Base-by-base conservation (phyloP, 1,284 basidiomycete genomes). In the Tilletia setariae region DNA sequence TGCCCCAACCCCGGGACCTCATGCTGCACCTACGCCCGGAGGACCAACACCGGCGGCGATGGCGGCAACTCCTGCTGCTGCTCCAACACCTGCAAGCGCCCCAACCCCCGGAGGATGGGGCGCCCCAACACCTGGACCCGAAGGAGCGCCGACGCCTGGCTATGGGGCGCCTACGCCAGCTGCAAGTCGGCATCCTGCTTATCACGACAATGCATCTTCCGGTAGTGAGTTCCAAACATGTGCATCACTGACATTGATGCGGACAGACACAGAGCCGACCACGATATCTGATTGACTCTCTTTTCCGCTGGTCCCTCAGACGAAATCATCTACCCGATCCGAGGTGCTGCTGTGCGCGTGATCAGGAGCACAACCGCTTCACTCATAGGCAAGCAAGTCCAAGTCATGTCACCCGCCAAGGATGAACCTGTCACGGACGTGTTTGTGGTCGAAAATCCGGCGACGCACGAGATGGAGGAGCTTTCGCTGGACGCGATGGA, bases 101-200 rank as follows among this genome's bases (percentile, higher is more conserved):
- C 62, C 62, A 3, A 64, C 62, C 2, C 62, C 62, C 9, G 62
- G 62, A 19, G 62, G 62, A 23, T 47, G 21, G n/a, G 30, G 25
- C n/a, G 61, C 61, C 16, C 62, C 42, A 1, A 61, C 56, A 19
- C 56, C 56, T 9, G 56, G 56, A 35, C 28, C 15, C 16, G 56
- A 61, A 28, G 56, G 56, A 6, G 56, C 56, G n/a, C 56, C 56
- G 2, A 61, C 56, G 28, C 56, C 56, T 1, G 56, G 56, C 28
- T 61, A 61, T 42, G 32, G 35, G 13, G 62, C 62, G 62, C 62
- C 62, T 9, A 64, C 62, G 19, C 62, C 62, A 13, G 62, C 42
- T 9, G 62, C 40, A 42, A 32, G 53, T 8, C 53, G 40, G 32
- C 19, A 28, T 8, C 62, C 21, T 21, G 16, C 40, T 25, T 44